Evolutionary conservation across 164 flowering plant species (phyloP), one percentile per base, ranked within the genome.

Genomic region (Umbilicus rupestris): DNA sequence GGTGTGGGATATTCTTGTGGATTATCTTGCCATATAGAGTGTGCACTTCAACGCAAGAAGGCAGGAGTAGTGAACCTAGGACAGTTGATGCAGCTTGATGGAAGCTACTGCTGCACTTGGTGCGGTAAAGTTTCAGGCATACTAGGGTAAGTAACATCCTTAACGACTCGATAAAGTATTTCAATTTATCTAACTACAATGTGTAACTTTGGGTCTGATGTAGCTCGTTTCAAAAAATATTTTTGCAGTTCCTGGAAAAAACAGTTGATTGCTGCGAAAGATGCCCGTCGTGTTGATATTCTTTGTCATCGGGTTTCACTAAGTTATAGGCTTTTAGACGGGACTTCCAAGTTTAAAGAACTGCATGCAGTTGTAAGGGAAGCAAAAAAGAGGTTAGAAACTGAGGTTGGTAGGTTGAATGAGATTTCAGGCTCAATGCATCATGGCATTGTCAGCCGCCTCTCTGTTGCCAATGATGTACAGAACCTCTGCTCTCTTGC

Each of bases 51-150:
- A 73, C 82, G 76, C 63, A 78, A 81, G 59, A 92, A 92, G 77
- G 96, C 79, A 3, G 99, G 99, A 58, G 97, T 95, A 70, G 91
- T 86, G 39, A 80, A 88, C 75, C 88, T 88, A 74, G 99, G 99
- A 71, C 90, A 82, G 59, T 65, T 87, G 83, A 88, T 90, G 97
- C 88, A 88, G 77, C 81, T 92, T 33, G 99, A 95, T 82, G 99
- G 99, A 19, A 88, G 95, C 75, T 95, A 86, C 72, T 95, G 99
- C 49, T 95, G 99, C 73, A 89, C 97, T 66, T 86, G 89, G 72
- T 95, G 99, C 71, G 99, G 99, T 52, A 95, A 95, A 84, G 92
- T 95, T 47, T 85, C 98, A 11, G 96, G 95, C 57, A 83, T 92
- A 70, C 84, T 92, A 30, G 90, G 89, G 99, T 95, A 69, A 82